phyloP scores from a whole-genome alignment of 192 early-diverging fungal genomes.

The Coemansia sp. region DNA sequence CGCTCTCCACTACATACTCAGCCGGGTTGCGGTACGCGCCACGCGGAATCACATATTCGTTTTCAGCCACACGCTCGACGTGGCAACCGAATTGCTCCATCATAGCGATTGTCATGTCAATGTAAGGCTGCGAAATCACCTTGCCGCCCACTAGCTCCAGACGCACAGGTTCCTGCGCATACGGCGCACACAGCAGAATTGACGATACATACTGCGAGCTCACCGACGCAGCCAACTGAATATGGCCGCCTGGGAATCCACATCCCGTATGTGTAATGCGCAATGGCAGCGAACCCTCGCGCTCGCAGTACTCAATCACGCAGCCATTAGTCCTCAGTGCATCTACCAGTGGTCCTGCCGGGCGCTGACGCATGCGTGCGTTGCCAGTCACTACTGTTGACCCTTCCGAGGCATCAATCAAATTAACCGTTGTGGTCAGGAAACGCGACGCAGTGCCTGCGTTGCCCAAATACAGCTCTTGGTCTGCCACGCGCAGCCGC shows the following conservation, averaged over 20 bases:
- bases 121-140: constrained; percentile 97
- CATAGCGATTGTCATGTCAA: constrained; percentile 99
- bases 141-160: constrained; percentile 86
- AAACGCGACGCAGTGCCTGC: constrained; percentile 97
- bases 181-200: constrained; percentile 93
- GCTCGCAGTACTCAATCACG: constrained; percentile 71
- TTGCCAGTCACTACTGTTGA: constrained; percentile 85
- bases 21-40: constrained; percentile 78
- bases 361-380: constrained; percentile 96
- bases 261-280: constrained; percentile 67
- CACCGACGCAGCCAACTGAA: constrained; percentile 88
- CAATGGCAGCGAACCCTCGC: constrained; percentile 83
- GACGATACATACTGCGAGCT: constrained; percentile 98
- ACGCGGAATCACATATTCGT: constrained; percentile 81
- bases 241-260: constrained; percentile 82
- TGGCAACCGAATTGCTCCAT: constrained; percentile 91
- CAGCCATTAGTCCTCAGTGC: constrained; percentile 83
- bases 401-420: constrained; percentile 55
- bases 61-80: constrained; percentile 70
- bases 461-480: constrained; percentile 91
- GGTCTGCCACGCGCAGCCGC: constrained; percentile 65
- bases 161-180: constrained; percentile 74
- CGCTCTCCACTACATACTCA: constrained; percentile 90
- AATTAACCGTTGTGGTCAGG: constrained; percentile 81
- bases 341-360: constrained; percentile 84